These are phyloP conservation scores for Scytalidium sp. DNA, from an alignment of 2,329 filamentous ascomycete species.

Conservation along the genomic window DNA sequence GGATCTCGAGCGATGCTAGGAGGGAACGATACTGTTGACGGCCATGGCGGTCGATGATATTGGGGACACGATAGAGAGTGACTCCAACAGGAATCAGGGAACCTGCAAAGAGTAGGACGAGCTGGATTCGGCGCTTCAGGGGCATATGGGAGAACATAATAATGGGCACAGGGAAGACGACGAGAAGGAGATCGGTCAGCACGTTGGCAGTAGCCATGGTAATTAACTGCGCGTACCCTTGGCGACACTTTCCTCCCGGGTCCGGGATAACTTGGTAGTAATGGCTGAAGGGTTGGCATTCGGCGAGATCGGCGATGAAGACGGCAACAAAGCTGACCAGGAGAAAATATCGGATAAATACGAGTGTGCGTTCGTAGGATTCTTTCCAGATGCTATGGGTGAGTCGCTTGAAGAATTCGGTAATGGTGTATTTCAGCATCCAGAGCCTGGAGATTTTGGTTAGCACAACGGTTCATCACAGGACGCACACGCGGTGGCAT, in stretches of 20 bases:
- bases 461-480: background rate
- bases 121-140: constrained; percentile 72
- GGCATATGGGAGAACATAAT: constrained; percentile 77
- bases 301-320: constrained; percentile 74
- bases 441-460: constrained; percentile 63
- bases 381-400: constrained; percentile 79
- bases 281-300: constrained; percentile 73
- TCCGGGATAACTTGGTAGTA: constrained; percentile 86
- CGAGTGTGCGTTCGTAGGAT: constrained; percentile 69
- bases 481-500: too few species aligned
- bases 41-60: constrained; percentile 68
- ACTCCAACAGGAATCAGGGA: constrained; percentile 78
- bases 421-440: constrained; percentile 85
- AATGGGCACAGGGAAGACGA: constrained; percentile 86
- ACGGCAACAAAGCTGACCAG: constrained; percentile 76
- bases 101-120: constrained; percentile 78
- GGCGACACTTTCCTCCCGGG: constrained; percentile 79
- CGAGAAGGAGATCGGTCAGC: constrained; percentile 81
- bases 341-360: constrained; percentile 72
- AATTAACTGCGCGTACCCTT: constrained; percentile 82
- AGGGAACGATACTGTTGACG: constrained; percentile 85
- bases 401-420: constrained; percentile 86
- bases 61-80: constrained; percentile 77
- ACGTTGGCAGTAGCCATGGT: constrained; percentile 90
- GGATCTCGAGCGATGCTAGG: constrained; percentile 83